A percentile compares a stretch with the other conserved stretches of the same genome.
Conservation (phyloP, 1,284 basidiomycete genomes). For the Stereum hirsutum region DNA sequence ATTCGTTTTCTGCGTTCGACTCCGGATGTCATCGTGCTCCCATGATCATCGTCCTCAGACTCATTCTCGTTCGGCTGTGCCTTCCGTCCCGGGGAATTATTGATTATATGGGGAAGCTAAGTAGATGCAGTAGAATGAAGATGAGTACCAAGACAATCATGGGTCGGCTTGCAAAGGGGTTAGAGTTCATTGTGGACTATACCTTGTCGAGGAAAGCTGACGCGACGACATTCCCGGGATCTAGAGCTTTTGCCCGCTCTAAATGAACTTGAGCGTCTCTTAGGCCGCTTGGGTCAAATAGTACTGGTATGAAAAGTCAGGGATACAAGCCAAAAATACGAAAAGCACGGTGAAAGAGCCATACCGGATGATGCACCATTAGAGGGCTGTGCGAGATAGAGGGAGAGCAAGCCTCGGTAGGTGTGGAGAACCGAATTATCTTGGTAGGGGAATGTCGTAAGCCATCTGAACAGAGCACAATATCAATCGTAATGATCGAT, state of each 20-base stretch:
- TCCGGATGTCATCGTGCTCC: not conserved
- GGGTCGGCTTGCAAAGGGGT: no score
- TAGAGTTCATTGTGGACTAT: conserved; percentile 8
- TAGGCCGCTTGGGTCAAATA: conserved; percentile 25
- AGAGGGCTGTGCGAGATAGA: conserved; percentile 44
- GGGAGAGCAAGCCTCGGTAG: conserved; percentile 71
- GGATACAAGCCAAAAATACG: no score
- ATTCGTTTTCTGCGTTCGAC: conserved; percentile 19
- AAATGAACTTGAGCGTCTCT: conserved; percentile 57
- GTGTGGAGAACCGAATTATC: conserved; percentile 72
- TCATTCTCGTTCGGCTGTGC: not conserved
- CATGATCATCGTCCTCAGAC: conserved; percentile 18
- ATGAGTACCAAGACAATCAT: no score
- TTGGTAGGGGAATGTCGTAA: conserved; percentile 79
- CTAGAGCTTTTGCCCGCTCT: conserved; percentile 48
- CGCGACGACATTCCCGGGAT: conserved; percentile 48
- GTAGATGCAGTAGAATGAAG: not conserved
- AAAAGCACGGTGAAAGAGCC: no score
- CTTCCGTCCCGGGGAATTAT: not conserved
- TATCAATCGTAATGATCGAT: conserved; percentile 1
- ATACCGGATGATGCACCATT: no score
- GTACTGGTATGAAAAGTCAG: no score
- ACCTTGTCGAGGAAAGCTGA: conserved; percentile 46
- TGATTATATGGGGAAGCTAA: not conserved
- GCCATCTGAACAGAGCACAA: conserved; percentile 41